Conservation (phyloP, 169 alveolate species). For the Amoebophrya sp. region DNA sequence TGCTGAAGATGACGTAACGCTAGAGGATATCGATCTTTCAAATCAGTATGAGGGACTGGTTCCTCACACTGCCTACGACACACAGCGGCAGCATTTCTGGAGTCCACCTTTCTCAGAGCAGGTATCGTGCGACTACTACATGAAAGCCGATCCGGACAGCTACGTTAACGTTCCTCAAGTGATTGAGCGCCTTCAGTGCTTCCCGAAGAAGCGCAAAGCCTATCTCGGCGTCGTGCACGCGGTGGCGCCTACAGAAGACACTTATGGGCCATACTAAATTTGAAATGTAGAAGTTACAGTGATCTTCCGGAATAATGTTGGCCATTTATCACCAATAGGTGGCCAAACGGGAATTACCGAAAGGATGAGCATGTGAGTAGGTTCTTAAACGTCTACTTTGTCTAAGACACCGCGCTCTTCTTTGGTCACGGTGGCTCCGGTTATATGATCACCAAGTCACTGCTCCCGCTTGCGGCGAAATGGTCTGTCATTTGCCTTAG, state of each 20-base stretch:
- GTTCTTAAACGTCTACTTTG: too few species aligned
- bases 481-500: background rate
- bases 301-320: too few species aligned
- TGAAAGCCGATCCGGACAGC: constrained; percentile 6
- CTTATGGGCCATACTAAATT: too few species aligned
- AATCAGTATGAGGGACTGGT: too few species aligned
- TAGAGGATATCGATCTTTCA: too few species aligned
- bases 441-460: background rate
- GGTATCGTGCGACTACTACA: background rate
- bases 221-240: constrained; percentile 23
- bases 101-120: background rate
- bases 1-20: too few species aligned
- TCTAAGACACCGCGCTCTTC: background rate
- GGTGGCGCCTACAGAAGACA: background rate
- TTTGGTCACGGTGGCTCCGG: constrained; percentile 7
- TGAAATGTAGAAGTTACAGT: too few species aligned
- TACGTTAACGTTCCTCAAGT: background rate
- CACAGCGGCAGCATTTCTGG: background rate
- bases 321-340: too few species aligned
- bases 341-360: too few species aligned
- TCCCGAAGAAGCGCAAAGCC: background rate
- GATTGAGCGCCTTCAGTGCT: background rate
- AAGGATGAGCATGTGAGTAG: too few species aligned
- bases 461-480: background rate
- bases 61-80: background rate